A percentile compares a stretch with the other conserved stretches of the same genome.
These are phyloP conservation scores for Clavulina sp. DNA, from an alignment of 768 basidiomycete genomes.

Conservation along the genomic window DNA sequence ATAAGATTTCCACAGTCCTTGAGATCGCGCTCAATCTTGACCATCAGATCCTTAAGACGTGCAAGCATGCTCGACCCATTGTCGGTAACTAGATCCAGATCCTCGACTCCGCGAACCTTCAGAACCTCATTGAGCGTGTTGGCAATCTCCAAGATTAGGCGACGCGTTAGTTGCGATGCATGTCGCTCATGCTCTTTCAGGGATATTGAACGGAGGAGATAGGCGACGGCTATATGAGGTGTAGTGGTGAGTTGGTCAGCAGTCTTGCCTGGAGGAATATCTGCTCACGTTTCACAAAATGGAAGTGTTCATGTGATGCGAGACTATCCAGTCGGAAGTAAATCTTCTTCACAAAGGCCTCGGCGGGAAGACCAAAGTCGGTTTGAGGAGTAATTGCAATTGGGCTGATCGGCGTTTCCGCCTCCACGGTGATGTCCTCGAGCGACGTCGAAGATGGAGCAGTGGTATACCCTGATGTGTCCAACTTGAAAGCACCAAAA, in stretches of 20 bases:
- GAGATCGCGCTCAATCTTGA: neutral
- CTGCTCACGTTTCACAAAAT: neutral
- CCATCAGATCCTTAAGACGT: neutral
- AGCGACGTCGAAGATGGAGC: too few species aligned
- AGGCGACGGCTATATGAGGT: neutral
- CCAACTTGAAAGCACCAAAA: neutral
- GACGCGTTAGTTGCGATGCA: neutral
- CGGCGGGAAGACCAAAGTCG: neutral
- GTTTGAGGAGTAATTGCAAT: too few species aligned
- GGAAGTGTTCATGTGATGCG: neutral
- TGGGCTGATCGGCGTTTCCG: too few species aligned
- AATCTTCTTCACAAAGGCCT: neutral
- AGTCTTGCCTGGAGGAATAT: neutral
- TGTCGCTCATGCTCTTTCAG: neutral
- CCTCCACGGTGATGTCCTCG: too few species aligned
- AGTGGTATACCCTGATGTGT: neutral
- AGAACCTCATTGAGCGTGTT: neutral
- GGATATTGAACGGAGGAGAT: neutral
- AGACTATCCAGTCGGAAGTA: neutral
- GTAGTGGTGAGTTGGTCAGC: neutral
- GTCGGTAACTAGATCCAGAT: neutral
- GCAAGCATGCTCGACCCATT: neutral
- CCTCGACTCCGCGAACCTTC: neutral
- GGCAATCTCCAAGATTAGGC: neutral
- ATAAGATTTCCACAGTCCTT: neutral